A percentile compares a stretch with the other conserved stretches of the same genome.
Evolutionary conservation across 1,139 yeast species (phyloP).

Genomic region (Sugiyamaella sp.): DNA sequence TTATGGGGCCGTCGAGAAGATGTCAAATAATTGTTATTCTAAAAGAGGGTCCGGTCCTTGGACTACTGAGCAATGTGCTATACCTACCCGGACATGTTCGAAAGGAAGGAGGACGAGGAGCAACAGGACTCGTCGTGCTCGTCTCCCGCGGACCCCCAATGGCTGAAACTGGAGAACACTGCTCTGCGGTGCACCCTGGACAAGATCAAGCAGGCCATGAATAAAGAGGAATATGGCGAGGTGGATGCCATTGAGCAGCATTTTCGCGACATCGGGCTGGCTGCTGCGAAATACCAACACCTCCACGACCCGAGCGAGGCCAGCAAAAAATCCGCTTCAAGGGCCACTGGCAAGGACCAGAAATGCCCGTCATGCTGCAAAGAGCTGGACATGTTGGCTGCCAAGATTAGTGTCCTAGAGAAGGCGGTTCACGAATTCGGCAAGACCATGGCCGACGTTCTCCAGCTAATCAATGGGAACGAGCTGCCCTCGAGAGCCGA

Average conservation of each 20-base stretch:
- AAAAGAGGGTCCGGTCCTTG: too few relatives aligned
- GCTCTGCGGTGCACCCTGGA: constrained; percentile 15
- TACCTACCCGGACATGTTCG: constrained; percentile 13
- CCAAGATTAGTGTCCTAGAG: constrained; percentile 10
- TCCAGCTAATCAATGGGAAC: neutral
- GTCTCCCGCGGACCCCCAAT: constrained; percentile 7
- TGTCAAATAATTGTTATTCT: too few relatives aligned
- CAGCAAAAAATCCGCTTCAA: neutral
- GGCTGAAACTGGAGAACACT: constrained; percentile 13
- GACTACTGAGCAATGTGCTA: constrained; percentile 10
- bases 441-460: neutral
- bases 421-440: constrained; percentile 9
- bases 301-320: neutral
- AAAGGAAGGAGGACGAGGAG: constrained; percentile 3
- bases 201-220: constrained; percentile 10
- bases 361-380: neutral
- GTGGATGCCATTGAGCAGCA: constrained; percentile 17
- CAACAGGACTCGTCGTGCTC: neutral
- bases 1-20: too few relatives aligned
- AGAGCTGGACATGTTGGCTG: constrained; percentile 8
- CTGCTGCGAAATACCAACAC: constrained; percentile 9
- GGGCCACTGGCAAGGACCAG: neutral
- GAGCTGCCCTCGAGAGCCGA: neutral
- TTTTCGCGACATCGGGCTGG: constrained; percentile 11
- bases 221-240: constrained; percentile 11